Percentiles rank a stretch among this genome's conserved stretches.
These are phyloP conservation scores for Zasmidium cellare DNA, from an alignment of 2,329 filamentous ascomycete species.

Conservation along the genomic window DNA sequence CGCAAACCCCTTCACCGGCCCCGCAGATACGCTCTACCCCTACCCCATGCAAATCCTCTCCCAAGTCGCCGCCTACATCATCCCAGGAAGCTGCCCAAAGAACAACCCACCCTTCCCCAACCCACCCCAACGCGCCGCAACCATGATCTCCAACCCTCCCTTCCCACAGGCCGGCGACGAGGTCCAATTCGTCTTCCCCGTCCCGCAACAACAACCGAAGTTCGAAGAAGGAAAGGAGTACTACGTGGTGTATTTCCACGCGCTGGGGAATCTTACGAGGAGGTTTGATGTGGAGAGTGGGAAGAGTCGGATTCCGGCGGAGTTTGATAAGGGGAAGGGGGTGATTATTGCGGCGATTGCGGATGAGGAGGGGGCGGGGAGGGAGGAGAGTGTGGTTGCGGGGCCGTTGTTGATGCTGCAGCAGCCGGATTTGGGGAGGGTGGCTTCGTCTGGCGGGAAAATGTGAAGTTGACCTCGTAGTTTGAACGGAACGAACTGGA, in stretches of 20 bases:
- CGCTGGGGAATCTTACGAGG: not conserved
- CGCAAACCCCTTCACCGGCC: not conserved
- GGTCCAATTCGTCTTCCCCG: not conserved
- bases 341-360: slow-evolving; percentile 1
- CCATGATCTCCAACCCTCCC: not conserved
- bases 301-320: not conserved
- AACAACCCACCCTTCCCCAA: not conserved
- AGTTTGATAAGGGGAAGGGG: slow-evolving; percentile 4
- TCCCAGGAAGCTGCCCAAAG: not conserved
- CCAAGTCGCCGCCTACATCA: not conserved
- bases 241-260: slow-evolving; percentile 1
- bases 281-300: not conserved
- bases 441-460: no score
- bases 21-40: slow-evolving; percentile 1
- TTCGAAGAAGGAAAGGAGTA: not conserved
- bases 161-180: not conserved
- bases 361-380: not conserved
- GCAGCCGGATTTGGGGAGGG: not conserved
- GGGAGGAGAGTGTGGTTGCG: slow-evolving; percentile 1
- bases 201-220: not conserved
- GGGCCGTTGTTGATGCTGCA: slow-evolving; percentile 4
- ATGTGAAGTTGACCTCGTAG: no score
- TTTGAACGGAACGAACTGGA: no score
- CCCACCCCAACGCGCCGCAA: not conserved
- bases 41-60: slow-evolving; percentile 3